phyloP scores from a whole-genome alignment of 2,329 filamentous ascomycete species.

The Alternaria dauci region DNA sequence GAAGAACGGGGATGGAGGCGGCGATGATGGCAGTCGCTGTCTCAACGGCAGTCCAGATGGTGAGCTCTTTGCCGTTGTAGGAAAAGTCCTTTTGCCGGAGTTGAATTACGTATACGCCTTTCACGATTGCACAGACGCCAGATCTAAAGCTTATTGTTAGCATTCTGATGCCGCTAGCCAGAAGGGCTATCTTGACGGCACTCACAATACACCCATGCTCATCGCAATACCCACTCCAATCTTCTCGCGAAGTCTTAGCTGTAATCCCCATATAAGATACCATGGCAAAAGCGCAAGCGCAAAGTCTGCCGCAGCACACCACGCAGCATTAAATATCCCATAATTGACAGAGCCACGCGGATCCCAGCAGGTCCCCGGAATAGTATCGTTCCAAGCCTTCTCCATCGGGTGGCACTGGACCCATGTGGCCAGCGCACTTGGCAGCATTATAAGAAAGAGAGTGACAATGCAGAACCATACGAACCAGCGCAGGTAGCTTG shows the following conservation, averaged over 20 bases:
- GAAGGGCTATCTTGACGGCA: neutral
- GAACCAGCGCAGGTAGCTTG: conserved; percentile 20
- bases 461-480: conserved; percentile 38
- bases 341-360: conserved; percentile 25
- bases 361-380: conserved; percentile 35
- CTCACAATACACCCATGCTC: conserved; percentile 40
- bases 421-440: conserved; percentile 33
- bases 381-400: conserved; percentile 27
- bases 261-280: conserved; percentile 36
- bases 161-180: neutral
- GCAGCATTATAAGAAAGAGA: conserved; percentile 39
- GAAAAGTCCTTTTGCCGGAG: conserved; percentile 37
- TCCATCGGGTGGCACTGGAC: conserved; percentile 27
- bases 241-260: conserved; percentile 35
- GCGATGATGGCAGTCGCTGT: conserved; percentile 42
- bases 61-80: conserved; percentile 42
- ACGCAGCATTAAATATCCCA: conserved; percentile 42
- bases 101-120: conserved; percentile 37
- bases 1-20: conserved; percentile 41
- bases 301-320: conserved; percentile 35
- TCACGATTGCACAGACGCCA: conserved; percentile 39
- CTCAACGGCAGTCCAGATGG: conserved; percentile 42
- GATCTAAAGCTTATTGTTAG: conserved; percentile 20
- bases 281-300: conserved; percentile 39
- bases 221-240: conserved; percentile 42